Base-by-base conservation (phyloP, 1,284 basidiomycete genomes). In the Naganishia liquefaciens region DNA sequence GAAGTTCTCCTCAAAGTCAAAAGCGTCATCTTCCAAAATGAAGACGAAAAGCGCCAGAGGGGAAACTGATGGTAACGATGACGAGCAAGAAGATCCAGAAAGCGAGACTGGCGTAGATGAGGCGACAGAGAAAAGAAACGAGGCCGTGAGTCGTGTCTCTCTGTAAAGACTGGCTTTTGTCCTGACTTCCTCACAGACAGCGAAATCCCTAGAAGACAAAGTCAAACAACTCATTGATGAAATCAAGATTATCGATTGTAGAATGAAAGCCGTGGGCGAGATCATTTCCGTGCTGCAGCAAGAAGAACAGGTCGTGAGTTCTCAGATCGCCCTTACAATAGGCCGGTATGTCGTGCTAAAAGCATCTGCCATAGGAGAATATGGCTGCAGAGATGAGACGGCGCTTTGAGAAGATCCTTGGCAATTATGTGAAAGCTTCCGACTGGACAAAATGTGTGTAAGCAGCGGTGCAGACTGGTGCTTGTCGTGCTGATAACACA, bases 401-500 rank as follows among this genome's bases (percentile, higher is more conserved):
- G 27, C 28, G 68, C 19, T 51, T 64, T 9, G 55, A 60, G 23
- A 23, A 46, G 15, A 54, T 46, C 28, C 66, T 61, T 10, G 66
- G 62, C 21, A 71, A 68, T 49, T 76, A 74, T 54, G 46, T 50
- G 64, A 49, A 23, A 13, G 68, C 70, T 54, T 73, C 77, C 0
- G 33, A 69, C 7, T 61, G 68, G 17, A 64, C 64, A 5, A 70
- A 70, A 63, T 72, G 69, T 74, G 25, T 61, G 73, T 65, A 28
- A 33, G 11, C 15, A 28, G 33, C 17, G 9, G 49, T 64, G 19
- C 50, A 5, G 39, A 50, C 54, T 28, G 28, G 28, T 62, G 23
- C 27, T 46, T 15, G n/a, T 17, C 63, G 17, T 11, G 19, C n/a
- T 21, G 9, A 6, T 13, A 42, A n/a, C 25, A 88, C 72, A 70